phyloP scores from a whole-genome alignment of 305 asterid genomes.

The Stenogyne calaminthoides region DNA sequence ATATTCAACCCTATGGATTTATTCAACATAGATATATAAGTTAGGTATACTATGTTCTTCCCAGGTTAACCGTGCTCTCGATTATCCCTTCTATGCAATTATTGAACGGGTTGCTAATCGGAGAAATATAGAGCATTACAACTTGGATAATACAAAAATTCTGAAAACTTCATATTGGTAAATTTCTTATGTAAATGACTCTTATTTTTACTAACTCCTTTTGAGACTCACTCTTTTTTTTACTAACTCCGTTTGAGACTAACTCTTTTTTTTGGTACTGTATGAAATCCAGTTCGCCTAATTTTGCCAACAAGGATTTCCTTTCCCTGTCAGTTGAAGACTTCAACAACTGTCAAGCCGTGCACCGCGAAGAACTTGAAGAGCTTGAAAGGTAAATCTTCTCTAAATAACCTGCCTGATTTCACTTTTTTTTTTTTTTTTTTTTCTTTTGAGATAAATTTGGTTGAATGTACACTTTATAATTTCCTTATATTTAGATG shows the following conservation, averaged over 20 bases:
- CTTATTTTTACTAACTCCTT: background rate
- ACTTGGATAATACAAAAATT: slow-evolving; percentile 52
- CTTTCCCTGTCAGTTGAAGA: slow-evolving; percentile 65
- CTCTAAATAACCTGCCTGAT: too few species aligned
- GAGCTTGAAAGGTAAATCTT: slow-evolving; percentile 63
- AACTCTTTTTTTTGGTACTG: slow-evolving; percentile 2
- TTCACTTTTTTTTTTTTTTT: too few species aligned
- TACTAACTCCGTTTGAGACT: background rate
- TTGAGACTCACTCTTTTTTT: background rate
- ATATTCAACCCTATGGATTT: background rate
- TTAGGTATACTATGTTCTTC: slow-evolving; percentile 19
- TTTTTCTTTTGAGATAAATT: background rate
- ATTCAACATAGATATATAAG: slow-evolving; percentile 5
- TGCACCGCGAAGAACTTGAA: slow-evolving; percentile 67
- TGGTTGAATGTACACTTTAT: background rate
- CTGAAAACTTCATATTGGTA: slow-evolving; percentile 80
- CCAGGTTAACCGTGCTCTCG: slow-evolving; percentile 69
- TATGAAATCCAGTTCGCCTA: slow-evolving; percentile 60
- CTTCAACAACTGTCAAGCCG: slow-evolving; percentile 68
- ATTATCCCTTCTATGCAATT: slow-evolving; percentile 62
- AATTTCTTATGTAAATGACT: slow-evolving; percentile 13
- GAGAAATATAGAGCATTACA: slow-evolving; percentile 65
- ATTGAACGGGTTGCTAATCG: slow-evolving; percentile 62
- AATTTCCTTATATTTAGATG: slow-evolving; percentile 50
- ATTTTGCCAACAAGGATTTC: slow-evolving; percentile 65